Percentiles rank a stretch among this genome's conserved stretches.
phyloP scores from a whole-genome alignment of 148 eudicot species.

The Rhododendron molle region DNA sequence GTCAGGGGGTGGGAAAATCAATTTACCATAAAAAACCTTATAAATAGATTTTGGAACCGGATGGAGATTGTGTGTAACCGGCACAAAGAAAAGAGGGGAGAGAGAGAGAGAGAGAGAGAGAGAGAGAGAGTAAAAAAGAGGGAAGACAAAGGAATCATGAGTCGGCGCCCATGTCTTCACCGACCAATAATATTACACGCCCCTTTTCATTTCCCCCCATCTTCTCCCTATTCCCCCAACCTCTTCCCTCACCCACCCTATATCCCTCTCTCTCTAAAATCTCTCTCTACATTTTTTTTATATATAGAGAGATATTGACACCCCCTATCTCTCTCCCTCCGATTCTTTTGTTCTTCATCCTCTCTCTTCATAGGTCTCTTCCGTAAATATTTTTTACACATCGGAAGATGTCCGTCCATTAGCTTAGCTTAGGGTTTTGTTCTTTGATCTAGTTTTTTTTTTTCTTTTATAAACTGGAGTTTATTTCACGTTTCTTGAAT shows the following conservation, averaged over 20 bases:
- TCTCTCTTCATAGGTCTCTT: conserved; percentile 27
- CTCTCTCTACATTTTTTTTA: not conserved
- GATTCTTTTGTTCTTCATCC: conserved; percentile 14
- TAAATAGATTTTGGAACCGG: not conserved
- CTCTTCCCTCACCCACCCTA: conserved; percentile 10
- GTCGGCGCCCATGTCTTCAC: conserved; percentile 62
- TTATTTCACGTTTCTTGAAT: not conserved
- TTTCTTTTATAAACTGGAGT: not conserved
- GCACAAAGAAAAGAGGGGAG: not conserved
- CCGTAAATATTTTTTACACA: conserved; percentile 33
- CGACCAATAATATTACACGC: conserved; percentile 44
- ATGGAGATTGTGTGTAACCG: not conserved
- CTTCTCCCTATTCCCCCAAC: not conserved
- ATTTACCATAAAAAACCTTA: not conserved
- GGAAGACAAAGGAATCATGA: conserved; percentile 22
- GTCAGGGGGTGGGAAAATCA: no score
- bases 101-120: not conserved
- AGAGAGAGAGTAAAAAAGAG: not conserved
- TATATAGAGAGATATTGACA: not conserved
- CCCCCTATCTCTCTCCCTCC: not conserved
- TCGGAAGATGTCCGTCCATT: conserved; percentile 36
- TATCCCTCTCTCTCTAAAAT: conserved; percentile 2
- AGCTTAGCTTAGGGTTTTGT: conserved; percentile 6
- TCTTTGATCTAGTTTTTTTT: not conserved
- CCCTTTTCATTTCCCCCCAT: conserved; percentile 17